These are phyloP conservation scores for Zygosaccharomyces siamensis DNA, from an alignment of 805 yeast genomes.

Conservation along the genomic window DNA sequence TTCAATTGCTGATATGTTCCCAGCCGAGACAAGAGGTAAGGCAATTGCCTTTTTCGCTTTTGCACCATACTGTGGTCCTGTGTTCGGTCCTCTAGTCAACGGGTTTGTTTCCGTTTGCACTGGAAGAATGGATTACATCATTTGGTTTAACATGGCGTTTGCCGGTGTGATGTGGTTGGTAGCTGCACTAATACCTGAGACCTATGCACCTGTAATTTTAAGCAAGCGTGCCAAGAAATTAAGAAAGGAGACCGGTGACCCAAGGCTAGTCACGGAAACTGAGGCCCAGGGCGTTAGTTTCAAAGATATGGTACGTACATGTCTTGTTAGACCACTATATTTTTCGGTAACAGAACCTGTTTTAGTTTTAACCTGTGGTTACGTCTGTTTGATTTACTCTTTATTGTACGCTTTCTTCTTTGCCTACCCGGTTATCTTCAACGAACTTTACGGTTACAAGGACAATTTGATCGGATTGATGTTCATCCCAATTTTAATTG, in stretches of 20 bases:
- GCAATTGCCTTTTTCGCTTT: slow-evolving; percentile 90
- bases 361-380: slow-evolving; percentile 73
- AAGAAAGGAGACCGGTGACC: slow-evolving; percentile 76
- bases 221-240: slow-evolving; percentile 58
- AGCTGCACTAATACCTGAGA: slow-evolving; percentile 72
- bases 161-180: slow-evolving; percentile 78
- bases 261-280: slow-evolving; percentile 85
- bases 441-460: slow-evolving; percentile 66
- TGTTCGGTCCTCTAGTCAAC: slow-evolving; percentile 79
- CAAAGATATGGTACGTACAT: slow-evolving; percentile 63
- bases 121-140: slow-evolving; percentile 61
- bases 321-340: slow-evolving; percentile 74
- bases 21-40: slow-evolving; percentile 73
- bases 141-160: slow-evolving; percentile 92
- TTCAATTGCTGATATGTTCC: slow-evolving; percentile 83
- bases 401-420: slow-evolving; percentile 88
- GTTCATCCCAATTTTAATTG: slow-evolving; percentile 86
- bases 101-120: slow-evolving; percentile 78
- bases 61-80: slow-evolving; percentile 92
- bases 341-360: slow-evolving; percentile 81
- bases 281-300: slow-evolving; percentile 75
- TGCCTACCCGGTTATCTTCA: slow-evolving; percentile 88
- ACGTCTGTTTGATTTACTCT: slow-evolving; percentile 87
- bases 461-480: slow-evolving; percentile 80
- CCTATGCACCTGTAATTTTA: slow-evolving; percentile 78